Evolutionary conservation across 1,284 basidiomycete species (phyloP).

Genomic region (Moesziomyces globuligerus): DNA sequence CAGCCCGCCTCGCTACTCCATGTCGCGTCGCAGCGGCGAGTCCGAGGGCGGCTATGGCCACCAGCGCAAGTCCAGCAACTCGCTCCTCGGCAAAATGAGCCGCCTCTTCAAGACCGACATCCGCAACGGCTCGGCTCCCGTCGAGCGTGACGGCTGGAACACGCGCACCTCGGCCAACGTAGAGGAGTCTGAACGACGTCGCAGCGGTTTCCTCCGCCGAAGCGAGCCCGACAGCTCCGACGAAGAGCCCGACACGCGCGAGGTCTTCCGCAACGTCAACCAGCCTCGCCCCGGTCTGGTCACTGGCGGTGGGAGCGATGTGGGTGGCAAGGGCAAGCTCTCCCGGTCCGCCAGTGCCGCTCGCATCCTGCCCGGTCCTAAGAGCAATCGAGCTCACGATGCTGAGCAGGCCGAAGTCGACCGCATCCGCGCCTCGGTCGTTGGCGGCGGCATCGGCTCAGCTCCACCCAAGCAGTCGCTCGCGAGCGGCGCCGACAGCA

Average conservation of each 20-base stretch:
- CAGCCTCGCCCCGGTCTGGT: slow-evolving; percentile 40
- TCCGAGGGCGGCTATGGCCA: slow-evolving; percentile 40
- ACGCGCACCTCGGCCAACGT: slow-evolving; percentile 41
- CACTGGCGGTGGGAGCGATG: slow-evolving; percentile 31
- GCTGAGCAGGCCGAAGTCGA: slow-evolving; percentile 45
- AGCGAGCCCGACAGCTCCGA: slow-evolving; percentile 53
- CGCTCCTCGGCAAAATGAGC: slow-evolving; percentile 60
- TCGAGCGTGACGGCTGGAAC: slow-evolving; percentile 30
- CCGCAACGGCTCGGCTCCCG: slow-evolving; percentile 14
- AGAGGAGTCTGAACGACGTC: slow-evolving; percentile 18
- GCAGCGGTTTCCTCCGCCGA: slow-evolving; percentile 23
- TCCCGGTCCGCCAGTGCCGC: slow-evolving; percentile 21
- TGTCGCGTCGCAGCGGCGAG: slow-evolving; percentile 35
- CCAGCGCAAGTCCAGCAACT: slow-evolving; percentile 47
- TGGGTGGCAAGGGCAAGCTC: slow-evolving; percentile 46
- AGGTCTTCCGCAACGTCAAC: slow-evolving; percentile 62
- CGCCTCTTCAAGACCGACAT: slow-evolving; percentile 65
- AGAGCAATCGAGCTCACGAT: slow-evolving; percentile 38
- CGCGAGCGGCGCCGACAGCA: slow-evolving; percentile 31
- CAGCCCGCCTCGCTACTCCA: slow-evolving; percentile 35
- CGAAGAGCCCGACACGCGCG: slow-evolving; percentile 55
- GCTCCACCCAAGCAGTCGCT: slow-evolving; percentile 10
- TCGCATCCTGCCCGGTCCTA: slow-evolving; percentile 55
- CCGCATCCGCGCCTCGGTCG: slow-evolving; percentile 57
- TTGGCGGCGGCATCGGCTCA: slow-evolving; percentile 51